phyloP scores from a whole-genome alignment of 192 early-diverging fungal genomes.

The Geranomyces variabilis region DNA sequence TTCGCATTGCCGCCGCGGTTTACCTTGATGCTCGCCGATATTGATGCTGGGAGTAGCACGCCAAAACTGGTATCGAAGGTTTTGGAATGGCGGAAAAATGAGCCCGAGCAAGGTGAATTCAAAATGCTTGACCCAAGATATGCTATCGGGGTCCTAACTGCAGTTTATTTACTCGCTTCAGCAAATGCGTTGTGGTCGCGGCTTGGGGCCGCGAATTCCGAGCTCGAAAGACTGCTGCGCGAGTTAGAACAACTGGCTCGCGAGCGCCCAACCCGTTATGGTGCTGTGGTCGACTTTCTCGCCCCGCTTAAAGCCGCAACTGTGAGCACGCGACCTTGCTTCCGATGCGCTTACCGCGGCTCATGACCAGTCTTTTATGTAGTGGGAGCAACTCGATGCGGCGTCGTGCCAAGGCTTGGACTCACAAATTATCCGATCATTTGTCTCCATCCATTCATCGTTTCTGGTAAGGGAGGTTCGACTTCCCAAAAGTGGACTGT shows the following conservation, averaged over 20 bases:
- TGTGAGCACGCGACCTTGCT: too few species aligned
- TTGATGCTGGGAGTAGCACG: slow-evolving; percentile 92
- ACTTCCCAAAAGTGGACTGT: background rate
- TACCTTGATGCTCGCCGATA: slow-evolving; percentile 83
- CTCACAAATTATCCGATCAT: background rate
- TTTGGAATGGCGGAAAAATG: slow-evolving; percentile 76
- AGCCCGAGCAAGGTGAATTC: slow-evolving; percentile 65
- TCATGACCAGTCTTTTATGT: too few species aligned
- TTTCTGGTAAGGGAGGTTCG: background rate
- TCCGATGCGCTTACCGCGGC: too few species aligned
- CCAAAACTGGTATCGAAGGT: slow-evolving; percentile 89
- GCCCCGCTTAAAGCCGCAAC: slow-evolving; percentile 34
- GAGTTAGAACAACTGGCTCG: slow-evolving; percentile 37
- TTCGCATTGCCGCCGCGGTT: slow-evolving; percentile 76
- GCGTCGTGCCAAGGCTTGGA: too few species aligned
- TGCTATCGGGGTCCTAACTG: too few species aligned
- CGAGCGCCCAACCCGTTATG: slow-evolving; percentile 45
- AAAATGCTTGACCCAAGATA: background rate
- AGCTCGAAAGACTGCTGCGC: slow-evolving; percentile 60
- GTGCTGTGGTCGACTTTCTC: slow-evolving; percentile 52
- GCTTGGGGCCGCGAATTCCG: slow-evolving; percentile 65
- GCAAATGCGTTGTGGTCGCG: slow-evolving; percentile 63
- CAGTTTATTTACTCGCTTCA: slow-evolving; percentile 27
- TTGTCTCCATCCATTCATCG: background rate
- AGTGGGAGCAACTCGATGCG: too few species aligned